Percentiles rank a stretch among this genome's conserved stretches.
Conservation (phyloP, 2,329 filamentous ascomycete species). For the Pestalotiopsis sp. region DNA sequence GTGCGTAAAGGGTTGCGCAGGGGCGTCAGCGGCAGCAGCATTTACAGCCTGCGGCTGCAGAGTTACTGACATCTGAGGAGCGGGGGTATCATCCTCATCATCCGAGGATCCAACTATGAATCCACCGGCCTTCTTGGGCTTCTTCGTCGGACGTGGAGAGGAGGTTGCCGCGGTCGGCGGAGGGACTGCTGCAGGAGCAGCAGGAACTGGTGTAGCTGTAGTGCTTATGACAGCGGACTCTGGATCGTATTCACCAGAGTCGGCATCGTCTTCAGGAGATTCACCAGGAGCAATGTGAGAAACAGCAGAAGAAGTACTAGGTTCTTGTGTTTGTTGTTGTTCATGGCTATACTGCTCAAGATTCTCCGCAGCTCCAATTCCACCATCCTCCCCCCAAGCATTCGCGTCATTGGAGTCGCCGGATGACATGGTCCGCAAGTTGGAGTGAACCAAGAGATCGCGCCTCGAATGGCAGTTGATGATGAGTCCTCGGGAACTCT, state of each 20-base stretch:
- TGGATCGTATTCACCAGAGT: constrained; percentile 59
- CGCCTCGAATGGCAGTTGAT: neutral
- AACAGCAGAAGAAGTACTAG: constrained; percentile 42
- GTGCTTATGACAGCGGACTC: constrained; percentile 49
- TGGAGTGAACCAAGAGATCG: neutral
- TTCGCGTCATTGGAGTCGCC: constrained; percentile 21
- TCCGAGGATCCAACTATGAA: constrained; percentile 63
- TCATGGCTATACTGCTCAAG: constrained; percentile 53
- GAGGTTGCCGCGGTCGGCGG: constrained; percentile 22
- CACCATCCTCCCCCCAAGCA: constrained; percentile 50
- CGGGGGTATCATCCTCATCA: constrained; percentile 47
- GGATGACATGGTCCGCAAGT: constrained; percentile 25
- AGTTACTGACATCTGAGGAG: constrained; percentile 14
- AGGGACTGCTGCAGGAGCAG: constrained; percentile 23
- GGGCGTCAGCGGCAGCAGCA: constrained; percentile 22
- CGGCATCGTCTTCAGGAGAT: constrained; percentile 48
- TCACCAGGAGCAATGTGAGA: constrained; percentile 50
- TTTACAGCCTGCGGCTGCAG: constrained; percentile 20
- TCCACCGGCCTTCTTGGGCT: constrained; percentile 60
- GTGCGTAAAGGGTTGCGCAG: constrained; percentile 19
- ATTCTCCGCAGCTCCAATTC: constrained; percentile 56
- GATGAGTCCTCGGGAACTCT: neutral
- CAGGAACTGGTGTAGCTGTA: constrained; percentile 11
- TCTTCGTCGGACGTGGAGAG: constrained; percentile 44
- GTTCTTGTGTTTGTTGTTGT: constrained; percentile 53